phyloP scores from a whole-genome alignment of 2,329 filamentous ascomycete species.

The Fusarium sp. region DNA sequence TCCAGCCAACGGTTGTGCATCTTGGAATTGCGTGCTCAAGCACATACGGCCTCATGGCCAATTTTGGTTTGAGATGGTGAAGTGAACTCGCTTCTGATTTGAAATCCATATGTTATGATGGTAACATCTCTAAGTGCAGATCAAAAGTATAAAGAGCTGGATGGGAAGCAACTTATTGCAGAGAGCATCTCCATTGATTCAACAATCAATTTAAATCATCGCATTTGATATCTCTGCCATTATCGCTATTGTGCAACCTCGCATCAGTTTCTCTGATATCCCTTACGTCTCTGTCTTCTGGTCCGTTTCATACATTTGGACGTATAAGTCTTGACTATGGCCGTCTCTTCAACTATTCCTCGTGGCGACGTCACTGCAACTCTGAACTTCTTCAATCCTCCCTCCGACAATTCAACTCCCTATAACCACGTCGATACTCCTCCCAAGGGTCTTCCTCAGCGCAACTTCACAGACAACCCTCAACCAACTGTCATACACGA shows the following conservation, averaged over 20 bases:
- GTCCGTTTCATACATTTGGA: background rate
- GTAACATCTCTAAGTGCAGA: background rate
- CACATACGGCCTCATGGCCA: slow-evolving; percentile 25
- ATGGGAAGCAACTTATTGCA: slow-evolving; percentile 3
- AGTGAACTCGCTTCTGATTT: slow-evolving; percentile 38
- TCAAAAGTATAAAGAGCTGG: slow-evolving; percentile 32
- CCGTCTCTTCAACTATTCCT: slow-evolving; percentile 54
- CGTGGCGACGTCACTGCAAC: slow-evolving; percentile 69
- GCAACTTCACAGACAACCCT: slow-evolving; percentile 67
- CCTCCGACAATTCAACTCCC: slow-evolving; percentile 66
- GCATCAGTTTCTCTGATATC: background rate
- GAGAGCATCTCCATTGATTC: background rate
- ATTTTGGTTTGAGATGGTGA: slow-evolving; percentile 20
- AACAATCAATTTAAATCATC: background rate
- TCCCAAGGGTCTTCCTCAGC: slow-evolving; percentile 67
- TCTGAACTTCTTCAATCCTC: slow-evolving; percentile 73
- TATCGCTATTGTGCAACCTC: background rate
- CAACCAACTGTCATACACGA: slow-evolving; percentile 72
- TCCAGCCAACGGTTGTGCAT: slow-evolving; percentile 31
- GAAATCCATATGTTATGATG: slow-evolving; percentile 37
- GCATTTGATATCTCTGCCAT: background rate
- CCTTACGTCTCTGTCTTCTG: background rate
- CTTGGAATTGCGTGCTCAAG: slow-evolving; percentile 40
- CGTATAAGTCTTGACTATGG: slow-evolving; percentile 45
- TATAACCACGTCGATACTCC: slow-evolving; percentile 74